Evolutionary conservation across 1,284 basidiomycete genomes (phyloP).

Genomic region (Ganoderma resinaceum): DNA sequence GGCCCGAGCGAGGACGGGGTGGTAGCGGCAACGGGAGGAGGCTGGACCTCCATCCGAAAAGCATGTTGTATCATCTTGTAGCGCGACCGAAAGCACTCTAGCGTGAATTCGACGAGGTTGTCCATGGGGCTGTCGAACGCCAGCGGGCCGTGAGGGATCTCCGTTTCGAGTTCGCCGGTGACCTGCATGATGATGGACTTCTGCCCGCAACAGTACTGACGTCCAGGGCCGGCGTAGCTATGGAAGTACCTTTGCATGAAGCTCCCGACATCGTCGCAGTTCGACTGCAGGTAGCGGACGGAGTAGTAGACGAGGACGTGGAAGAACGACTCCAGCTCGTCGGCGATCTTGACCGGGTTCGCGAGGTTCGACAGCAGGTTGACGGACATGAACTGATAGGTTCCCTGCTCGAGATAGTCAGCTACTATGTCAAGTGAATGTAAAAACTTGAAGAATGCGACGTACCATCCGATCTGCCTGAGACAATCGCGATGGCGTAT

Average conservation of each 20-base stretch:
- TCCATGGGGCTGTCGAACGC: neutral
- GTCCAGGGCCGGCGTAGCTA: neutral
- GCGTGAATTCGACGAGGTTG: neutral
- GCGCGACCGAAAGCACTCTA: neutral
- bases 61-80: neutral
- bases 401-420: too few species aligned
- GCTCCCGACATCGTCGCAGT: neutral
- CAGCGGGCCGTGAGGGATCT: neutral
- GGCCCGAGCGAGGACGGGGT: too few species aligned
- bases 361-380: neutral
- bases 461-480: constrained; percentile 4
- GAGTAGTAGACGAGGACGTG: constrained; percentile 19
- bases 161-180: neutral
- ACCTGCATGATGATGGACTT: neutral
- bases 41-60: too few species aligned
- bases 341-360: neutral
- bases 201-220: neutral
- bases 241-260: constrained; percentile 21
- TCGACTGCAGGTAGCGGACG: constrained; percentile 13
- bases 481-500: neutral
- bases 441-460: neutral
- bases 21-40: too few species aligned
- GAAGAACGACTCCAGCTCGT: constrained; percentile 27
- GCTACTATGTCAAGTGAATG: neutral
- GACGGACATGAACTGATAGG: constrained; percentile 14